Conservation (phyloP, 78 protist genomes). For the Dictyostelium citrinum region DNA sequence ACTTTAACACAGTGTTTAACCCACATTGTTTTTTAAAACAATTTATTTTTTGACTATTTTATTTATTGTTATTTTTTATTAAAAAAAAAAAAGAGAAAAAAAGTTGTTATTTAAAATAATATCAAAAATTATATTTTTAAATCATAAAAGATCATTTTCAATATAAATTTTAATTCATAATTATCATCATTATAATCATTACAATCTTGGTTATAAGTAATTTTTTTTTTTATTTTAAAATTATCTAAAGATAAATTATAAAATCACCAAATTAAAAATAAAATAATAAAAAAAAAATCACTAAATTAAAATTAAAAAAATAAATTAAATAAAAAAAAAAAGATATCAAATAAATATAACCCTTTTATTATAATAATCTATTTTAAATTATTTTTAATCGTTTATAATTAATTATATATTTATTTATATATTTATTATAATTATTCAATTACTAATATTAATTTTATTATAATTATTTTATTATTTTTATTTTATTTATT, state of each 20-base stretch:
- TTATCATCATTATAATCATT: neutral
- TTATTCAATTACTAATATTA: neutral
- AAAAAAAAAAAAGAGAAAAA: no score
- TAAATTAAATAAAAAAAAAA: neutral
- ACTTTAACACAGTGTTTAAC: neutral
- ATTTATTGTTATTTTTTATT: neutral
- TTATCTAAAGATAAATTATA: neutral
- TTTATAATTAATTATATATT: no score
- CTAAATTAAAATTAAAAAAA: neutral
- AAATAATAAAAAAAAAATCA: neutral
- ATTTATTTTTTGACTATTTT: neutral
- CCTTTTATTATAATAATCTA: neutral
- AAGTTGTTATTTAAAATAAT: neutral
- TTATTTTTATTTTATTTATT: neutral
- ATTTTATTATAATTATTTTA: neutral
- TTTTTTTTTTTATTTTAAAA: neutral
- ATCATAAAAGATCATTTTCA: neutral
- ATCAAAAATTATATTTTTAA: neutral
- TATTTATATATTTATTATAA: no score
- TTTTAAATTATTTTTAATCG: neutral
- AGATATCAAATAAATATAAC: neutral
- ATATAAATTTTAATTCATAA: neutral
- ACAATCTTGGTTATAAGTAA: neutral
- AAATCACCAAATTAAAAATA: neutral
- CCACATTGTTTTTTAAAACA: neutral